A percentile compares a stretch with the other conserved stretches of the same genome.
phyloP scores from a whole-genome alignment of 257 asterid genomes.

The Penstemon barbatus region DNA sequence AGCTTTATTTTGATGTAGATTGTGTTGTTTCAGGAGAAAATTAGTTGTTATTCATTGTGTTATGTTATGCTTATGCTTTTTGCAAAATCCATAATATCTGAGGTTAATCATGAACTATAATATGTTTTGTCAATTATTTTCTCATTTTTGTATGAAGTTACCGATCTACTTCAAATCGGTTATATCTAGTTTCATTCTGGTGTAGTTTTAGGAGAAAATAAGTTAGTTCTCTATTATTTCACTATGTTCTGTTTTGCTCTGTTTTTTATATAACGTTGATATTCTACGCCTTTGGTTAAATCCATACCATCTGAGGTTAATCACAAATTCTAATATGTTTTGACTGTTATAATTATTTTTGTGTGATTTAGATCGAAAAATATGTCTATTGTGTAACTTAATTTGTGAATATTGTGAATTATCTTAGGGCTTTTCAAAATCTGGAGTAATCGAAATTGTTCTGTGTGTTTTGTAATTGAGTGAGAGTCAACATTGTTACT shows the following conservation, averaged over 20 bases:
- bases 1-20: slow-evolving; percentile 12
- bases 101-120: not conserved
- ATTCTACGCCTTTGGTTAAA: slow-evolving; percentile 3
- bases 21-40: not conserved
- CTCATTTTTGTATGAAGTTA: no score
- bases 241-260: slow-evolving; percentile 5
- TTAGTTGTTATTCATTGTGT: not conserved
- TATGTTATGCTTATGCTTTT: slow-evolving; percentile 2
- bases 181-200: slow-evolving; percentile 15
- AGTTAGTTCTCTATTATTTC: not conserved
- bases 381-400: not conserved
- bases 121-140: not conserved
- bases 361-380: not conserved
- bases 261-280: slow-evolving; percentile 1
- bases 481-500: not conserved
- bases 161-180: not conserved
- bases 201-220: not conserved
- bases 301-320: slow-evolving; percentile 12
- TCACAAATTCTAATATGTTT: not conserved
- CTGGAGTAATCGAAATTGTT: not conserved
- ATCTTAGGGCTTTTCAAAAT: not conserved
- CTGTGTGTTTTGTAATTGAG: not conserved
- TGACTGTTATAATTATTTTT: not conserved
- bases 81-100: slow-evolving; percentile 5
- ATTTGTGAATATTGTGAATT: slow-evolving; percentile 12